These are phyloP conservation scores for Scenedesmus sp. DNA, from an alignment of 163 green algal species.

Conservation along the genomic window DNA sequence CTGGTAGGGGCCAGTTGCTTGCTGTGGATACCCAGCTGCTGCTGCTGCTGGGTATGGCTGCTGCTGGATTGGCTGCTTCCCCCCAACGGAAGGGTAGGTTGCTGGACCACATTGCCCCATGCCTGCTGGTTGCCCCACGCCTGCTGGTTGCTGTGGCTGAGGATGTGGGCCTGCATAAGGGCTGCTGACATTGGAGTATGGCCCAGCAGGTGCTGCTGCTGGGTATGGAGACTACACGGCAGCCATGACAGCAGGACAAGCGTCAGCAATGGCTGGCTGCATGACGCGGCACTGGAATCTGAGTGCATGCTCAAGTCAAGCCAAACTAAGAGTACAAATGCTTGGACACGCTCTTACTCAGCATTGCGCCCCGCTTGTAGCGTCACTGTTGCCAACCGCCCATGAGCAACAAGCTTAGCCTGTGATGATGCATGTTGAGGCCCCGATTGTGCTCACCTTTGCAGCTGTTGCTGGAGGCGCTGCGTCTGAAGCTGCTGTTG, in stretches of 20 bases:
- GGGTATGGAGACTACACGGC: background rate
- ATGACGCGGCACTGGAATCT: too few species aligned
- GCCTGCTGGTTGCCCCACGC: constrained; percentile 15
- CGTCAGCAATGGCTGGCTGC: too few species aligned
- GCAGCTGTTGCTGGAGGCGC: background rate
- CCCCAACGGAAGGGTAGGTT: background rate
- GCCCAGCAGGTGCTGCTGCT: background rate
- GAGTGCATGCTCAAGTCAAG: too few species aligned
- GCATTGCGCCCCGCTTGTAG: too few species aligned
- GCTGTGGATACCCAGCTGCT: background rate
- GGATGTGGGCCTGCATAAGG: background rate
- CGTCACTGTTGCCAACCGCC: too few species aligned
- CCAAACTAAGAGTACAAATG: too few species aligned
- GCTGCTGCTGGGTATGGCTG: background rate
- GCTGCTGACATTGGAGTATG: background rate
- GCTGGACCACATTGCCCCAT: background rate
- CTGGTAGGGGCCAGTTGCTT: background rate
- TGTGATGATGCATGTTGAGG: too few species aligned
- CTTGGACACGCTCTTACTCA: too few species aligned
- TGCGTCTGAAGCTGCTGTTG: background rate
- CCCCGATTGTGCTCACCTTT: background rate
- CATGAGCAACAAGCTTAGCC: too few species aligned
- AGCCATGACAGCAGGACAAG: background rate
- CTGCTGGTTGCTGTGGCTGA: background rate
- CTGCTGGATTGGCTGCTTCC: background rate